phyloP scores from a whole-genome alignment of 73 alveolate species.

The Symbiodinium natans region DNA sequence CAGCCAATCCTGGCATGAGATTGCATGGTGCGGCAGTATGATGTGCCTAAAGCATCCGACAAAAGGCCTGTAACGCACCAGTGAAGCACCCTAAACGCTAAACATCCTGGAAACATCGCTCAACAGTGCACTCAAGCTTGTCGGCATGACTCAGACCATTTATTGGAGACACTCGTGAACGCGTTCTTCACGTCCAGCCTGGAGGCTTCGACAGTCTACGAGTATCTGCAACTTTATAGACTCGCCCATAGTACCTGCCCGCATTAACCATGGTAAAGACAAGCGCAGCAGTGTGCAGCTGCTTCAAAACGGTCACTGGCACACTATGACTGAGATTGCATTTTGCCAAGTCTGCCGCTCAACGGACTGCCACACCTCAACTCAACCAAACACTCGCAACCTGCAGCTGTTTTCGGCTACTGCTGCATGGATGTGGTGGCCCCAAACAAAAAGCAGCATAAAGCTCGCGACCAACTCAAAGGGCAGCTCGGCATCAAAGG shows the following conservation, averaged over 20 bases:
- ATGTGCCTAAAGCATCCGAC: too few species aligned
- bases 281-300: background rate
- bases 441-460: background rate
- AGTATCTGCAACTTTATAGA: background rate
- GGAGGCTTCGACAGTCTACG: too few species aligned
- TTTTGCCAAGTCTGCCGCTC: background rate
- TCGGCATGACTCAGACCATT: constrained; percentile 68
- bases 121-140: too few species aligned
- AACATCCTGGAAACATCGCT: too few species aligned
- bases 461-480: constrained; percentile 33
- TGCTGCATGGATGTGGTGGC: background rate
- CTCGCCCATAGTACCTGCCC: background rate
- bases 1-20: constrained; percentile 76
- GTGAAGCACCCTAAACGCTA: too few species aligned
- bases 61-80: too few species aligned
- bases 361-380: background rate
- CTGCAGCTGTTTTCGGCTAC: too few species aligned
- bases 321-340: background rate
- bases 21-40: too few species aligned
- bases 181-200: constrained; percentile 92
- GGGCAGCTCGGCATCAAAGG: constrained; percentile 91
- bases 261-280: too few species aligned
- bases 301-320: background rate
- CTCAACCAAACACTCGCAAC: too few species aligned
- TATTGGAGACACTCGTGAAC: constrained; percentile 89